Base-by-base conservation (phyloP, 1,284 basidiomycete species). In the Apiotrichum domesticum region DNA sequence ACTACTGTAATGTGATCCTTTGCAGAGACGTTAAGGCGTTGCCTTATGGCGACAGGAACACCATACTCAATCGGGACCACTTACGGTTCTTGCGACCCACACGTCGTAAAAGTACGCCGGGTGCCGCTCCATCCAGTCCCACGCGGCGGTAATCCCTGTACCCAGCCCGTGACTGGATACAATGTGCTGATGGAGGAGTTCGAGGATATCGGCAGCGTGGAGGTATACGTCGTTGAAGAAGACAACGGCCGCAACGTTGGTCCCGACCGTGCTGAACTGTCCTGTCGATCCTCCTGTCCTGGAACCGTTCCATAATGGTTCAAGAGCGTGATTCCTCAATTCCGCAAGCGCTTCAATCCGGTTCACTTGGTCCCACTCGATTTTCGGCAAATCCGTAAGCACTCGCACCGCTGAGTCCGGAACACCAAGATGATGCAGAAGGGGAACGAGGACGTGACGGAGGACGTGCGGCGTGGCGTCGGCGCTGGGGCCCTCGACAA, bases 191-290 rank as follows among this genome's bases (percentile, higher is more conserved):
- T 74, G 71, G 42, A 77, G 52, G 46, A 76, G 52, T 58, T 77
- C 75, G 56, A 77, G 55, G 1, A 76, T 52, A 55, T 75, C 72
- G 32, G 57, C 59, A 7, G 74, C 72, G 13, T 66, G 65, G 39
- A 76, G 54, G 56, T 66, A 78, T 8, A 78, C 74, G 57, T 78
- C 76, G 56, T 78, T 77, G 61, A 77, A 73, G 58, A 71, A 74
- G 10, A 78, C 66, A 9, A 77, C 65, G 1, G 73, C 67, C 3
- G 56, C 61, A 3, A 67, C 67, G 35, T 67, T 58, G 35, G 53
- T 48, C 4, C 59, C 61, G 15, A 62, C 55, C 1, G 45, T 56
- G 47, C 58, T 34, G n/a, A 11, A 21, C 21, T 21, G 21, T 21
- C 21, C 21, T 21, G 21, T 21, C 21, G 21, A 21, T 21, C 21